Base-by-base conservation (phyloP, 345 rosid species). In the Euphorbia pulcherrima region DNA sequence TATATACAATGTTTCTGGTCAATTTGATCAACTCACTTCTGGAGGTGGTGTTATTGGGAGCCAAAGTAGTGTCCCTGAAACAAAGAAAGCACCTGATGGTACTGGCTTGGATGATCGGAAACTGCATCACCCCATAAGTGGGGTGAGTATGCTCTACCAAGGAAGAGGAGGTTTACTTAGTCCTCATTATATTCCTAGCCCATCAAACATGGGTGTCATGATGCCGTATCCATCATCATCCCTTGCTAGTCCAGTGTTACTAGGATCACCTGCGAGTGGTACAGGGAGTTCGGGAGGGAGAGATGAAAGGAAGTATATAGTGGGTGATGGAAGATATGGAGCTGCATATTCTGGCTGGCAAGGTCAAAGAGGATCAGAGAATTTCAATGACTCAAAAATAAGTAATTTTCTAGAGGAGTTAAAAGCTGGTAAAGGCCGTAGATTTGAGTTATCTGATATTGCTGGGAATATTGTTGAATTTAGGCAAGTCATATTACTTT, bases 321-420 rank as follows among this genome's bases (percentile, higher is more conserved):
- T 75, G 39, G 85, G 84, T 67, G 70, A 89, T 23, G 76, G 74
- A 62, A 85, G 89, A 73, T 81, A 70, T 84, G 78, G 81, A 8
- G 84, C 89, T 63, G 73, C 77, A 24, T 83, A 84, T 80, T 79
- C 91, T 78, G 88, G 88, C 58, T 90, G 96, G 98, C 97, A 87
- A 84, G 87, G 90, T 65, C 88, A 75, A 73, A 86, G 89, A 81
- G 90, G 84, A 68, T 74, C 75, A 58, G 83, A 67, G 77, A 82
- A 71, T 71, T 74, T 74, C 61, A 88, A 86, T 73, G 92, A 92
- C 65, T 57, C 84, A 23, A 90, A 83, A 67, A 74, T 83, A 56
- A 86, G 79, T 84, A 84, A 88, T 57, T 92, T 90, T 81, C 96
- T 92, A 18, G 98, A 92, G 79, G 98, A 92, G 76, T 79, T 92